Conservation (phyloP, 129 eudicot species). For the Ambrosia artemisiifolia region DNA sequence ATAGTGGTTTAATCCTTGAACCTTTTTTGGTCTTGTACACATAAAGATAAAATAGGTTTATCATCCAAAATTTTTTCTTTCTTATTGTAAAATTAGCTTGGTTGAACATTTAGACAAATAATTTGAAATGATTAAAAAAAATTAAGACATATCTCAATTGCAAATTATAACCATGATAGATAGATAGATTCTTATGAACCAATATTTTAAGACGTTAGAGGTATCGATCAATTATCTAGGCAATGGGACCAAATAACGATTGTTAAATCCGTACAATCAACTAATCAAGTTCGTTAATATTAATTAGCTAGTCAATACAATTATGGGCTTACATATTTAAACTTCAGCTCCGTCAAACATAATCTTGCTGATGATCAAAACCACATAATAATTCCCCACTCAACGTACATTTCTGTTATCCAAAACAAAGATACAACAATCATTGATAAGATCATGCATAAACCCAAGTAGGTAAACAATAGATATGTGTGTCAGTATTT, state of each 20-base stretch:
- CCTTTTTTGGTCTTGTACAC: background rate
- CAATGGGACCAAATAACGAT: background rate
- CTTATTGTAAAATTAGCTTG: background rate
- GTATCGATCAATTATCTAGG: background rate
- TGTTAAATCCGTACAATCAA: background rate
- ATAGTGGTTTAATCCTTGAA: too few species aligned
- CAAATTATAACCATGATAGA: background rate
- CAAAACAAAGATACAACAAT: background rate
- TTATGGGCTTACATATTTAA: background rate
- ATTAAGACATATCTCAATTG: background rate
- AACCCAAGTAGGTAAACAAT: background rate
- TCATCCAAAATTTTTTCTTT: background rate
- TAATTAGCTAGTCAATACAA: background rate
- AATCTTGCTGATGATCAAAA: background rate
- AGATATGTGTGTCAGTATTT: background rate
- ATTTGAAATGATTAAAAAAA: background rate
- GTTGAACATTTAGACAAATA: background rate
- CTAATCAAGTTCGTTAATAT: background rate
- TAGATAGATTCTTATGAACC: background rate
- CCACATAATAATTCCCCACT: background rate
- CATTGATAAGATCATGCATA: background rate
- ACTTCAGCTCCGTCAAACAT: slow-evolving; percentile 1
- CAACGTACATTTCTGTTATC: background rate
- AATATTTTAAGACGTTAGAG: background rate
- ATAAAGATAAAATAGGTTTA: background rate